Conservation (phyloP, 1,284 basidiomycete genomes). For the Sanghuangporus sanghuang region DNA sequence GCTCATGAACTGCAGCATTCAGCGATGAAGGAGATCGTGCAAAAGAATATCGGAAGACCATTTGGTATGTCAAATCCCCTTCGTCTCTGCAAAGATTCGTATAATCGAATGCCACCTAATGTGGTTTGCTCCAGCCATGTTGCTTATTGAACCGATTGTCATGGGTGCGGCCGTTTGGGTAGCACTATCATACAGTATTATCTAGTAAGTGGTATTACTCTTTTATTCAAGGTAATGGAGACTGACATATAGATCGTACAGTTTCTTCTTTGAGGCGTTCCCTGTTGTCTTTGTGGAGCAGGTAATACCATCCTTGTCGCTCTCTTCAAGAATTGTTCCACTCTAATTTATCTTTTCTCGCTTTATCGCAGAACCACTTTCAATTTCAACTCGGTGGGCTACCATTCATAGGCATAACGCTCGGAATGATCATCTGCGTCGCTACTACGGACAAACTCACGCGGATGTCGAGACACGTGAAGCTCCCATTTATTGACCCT, state of each 20-base stretch:
- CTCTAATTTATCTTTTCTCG: background rate
- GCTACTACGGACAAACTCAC: constrained; percentile 9
- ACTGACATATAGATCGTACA: background rate
- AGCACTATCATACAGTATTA: constrained; percentile 26
- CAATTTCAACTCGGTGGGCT: constrained; percentile 22
- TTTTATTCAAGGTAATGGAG: background rate
- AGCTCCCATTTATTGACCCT: constrained; percentile 21
- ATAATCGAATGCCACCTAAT: background rate
- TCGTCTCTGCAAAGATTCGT: background rate
- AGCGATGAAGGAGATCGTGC: constrained; percentile 20
- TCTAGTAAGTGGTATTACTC: constrained; percentile 24
- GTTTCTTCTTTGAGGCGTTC: constrained; percentile 28
- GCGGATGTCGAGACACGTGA: constrained; percentile 15
- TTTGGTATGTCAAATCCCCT: constrained; percentile 19
- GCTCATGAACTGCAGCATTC: constrained; percentile 23
- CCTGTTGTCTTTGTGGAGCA: constrained; percentile 26
- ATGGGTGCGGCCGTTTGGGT: constrained; percentile 26
- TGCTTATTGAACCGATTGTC: constrained; percentile 25
- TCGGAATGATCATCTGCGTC: constrained; percentile 21
- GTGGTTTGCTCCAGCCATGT: constrained; percentile 21
- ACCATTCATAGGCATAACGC: constrained; percentile 20
- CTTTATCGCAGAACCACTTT: constrained; percentile 21
- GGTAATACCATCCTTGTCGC: constrained; percentile 1
- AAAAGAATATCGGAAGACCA: constrained; percentile 23
- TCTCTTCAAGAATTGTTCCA: background rate